Percentiles rank a stretch among this genome's conserved stretches.
These are phyloP conservation scores for Amoebophrya sp. DNA, from an alignment of 169 alveolate genomes.

Conservation along the genomic window DNA sequence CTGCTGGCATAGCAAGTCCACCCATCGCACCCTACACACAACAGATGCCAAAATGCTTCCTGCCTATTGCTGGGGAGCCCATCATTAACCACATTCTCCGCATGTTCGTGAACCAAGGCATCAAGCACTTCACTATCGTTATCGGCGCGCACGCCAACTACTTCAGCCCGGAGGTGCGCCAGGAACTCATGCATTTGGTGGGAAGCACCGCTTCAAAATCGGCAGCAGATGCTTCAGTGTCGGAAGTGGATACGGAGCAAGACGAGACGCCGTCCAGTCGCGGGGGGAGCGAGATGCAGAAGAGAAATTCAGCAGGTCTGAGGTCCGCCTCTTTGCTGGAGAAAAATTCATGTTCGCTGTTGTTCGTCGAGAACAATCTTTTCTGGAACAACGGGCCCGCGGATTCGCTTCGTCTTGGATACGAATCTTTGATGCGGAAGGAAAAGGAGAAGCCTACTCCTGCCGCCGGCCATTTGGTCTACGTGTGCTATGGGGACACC, in stretches of 20 bases:
- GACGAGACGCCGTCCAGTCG: too few species aligned
- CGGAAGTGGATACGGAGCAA: too few species aligned
- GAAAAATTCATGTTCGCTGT: too few species aligned
- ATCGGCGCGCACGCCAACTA: background rate
- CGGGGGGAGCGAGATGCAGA: too few species aligned
- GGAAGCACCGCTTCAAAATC: too few species aligned
- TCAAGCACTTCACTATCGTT: background rate
- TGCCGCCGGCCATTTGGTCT: too few species aligned
- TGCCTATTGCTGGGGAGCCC: background rate
- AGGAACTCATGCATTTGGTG: too few species aligned
- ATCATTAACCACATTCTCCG: background rate
- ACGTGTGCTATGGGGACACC: background rate
- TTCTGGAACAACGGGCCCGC: slow-evolving; percentile 22
- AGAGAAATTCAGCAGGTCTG: too few species aligned
- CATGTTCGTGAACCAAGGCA: background rate
- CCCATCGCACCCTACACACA: background rate
- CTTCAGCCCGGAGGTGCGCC: background rate
- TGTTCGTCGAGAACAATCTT: background rate
- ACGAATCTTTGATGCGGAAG: background rate
- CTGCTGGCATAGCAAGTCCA: background rate
- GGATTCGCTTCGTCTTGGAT: background rate
- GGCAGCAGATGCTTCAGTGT: too few species aligned
- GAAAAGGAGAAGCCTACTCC: background rate
- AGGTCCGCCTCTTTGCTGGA: too few species aligned
- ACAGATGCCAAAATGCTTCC: background rate